These are phyloP conservation scores for Tephrocybe sp. DNA, from an alignment of 768 basidiomycete genomes.

Conservation along the genomic window DNA sequence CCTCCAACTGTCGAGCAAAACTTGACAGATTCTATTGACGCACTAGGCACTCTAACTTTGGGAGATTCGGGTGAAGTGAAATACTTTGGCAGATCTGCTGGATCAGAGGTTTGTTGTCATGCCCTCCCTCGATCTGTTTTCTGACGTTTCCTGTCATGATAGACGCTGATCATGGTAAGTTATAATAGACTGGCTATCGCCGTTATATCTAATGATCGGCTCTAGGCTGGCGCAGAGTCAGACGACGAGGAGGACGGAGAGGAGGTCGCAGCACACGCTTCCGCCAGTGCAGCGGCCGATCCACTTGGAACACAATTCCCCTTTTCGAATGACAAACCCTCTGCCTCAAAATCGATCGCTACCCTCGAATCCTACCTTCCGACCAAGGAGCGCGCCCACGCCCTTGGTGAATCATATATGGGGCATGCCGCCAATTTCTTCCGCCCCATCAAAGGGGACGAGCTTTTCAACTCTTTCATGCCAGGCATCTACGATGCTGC, in stretches of 20 bases:
- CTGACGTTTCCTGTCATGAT: background rate
- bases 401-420: constrained; percentile 42
- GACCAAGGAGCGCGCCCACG: constrained; percentile 37
- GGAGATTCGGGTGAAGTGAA: constrained; percentile 60
- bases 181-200: background rate
- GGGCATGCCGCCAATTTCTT: constrained; percentile 50
- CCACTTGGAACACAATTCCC: constrained; percentile 42
- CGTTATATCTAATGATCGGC: background rate
- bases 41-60: constrained; percentile 63
- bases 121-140: background rate
- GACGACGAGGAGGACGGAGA: constrained; percentile 28
- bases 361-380: constrained; percentile 45
- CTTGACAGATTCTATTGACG: constrained; percentile 43
- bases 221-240: constrained; percentile 28
- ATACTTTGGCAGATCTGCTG: constrained; percentile 66
- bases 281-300: constrained; percentile 32
- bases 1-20: constrained; percentile 31
- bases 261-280: constrained; percentile 13
- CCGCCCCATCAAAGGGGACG: constrained; percentile 48
- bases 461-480: constrained; percentile 40
- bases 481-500: constrained; percentile 38
- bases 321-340: constrained; percentile 33
- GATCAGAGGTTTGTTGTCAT: constrained; percentile 47
- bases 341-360: constrained; percentile 28
- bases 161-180: constrained; percentile 44